Conservation (phyloP, 768 basidiomycete species). For the Cyclocybe cylindracea region DNA sequence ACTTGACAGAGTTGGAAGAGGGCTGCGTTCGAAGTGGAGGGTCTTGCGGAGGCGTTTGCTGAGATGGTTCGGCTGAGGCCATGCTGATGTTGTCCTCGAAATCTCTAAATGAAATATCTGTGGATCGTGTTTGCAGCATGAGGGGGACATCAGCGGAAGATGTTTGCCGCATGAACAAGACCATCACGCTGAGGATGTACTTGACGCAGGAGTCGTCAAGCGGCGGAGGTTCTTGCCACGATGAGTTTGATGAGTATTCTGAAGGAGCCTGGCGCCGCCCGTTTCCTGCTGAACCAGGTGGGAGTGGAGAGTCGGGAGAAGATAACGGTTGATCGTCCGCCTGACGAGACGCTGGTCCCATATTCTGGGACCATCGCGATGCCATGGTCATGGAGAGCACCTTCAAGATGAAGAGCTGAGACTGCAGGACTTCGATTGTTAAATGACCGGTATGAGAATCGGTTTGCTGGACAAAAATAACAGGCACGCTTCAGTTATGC, state of each 20-base stretch:
- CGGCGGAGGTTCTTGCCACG: slow-evolving; percentile 66
- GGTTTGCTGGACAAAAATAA: slow-evolving; percentile 43
- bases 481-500: slow-evolving; percentile 10
- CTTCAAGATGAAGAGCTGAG: slow-evolving; percentile 84
- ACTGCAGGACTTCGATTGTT: slow-evolving; percentile 77
- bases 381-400: slow-evolving; percentile 78
- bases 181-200: slow-evolving; percentile 81
- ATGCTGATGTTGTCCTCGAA: slow-evolving; percentile 51
- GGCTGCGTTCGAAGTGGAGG: slow-evolving; percentile 38
- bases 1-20: slow-evolving; percentile 41
- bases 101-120: slow-evolving; percentile 69
- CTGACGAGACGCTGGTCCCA: slow-evolving; percentile 41
- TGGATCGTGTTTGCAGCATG: slow-evolving; percentile 58
- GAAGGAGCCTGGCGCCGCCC: slow-evolving; percentile 41
- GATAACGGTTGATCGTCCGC: slow-evolving; percentile 35
- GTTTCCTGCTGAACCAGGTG: slow-evolving; percentile 27
- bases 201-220: slow-evolving; percentile 82
- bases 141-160: slow-evolving; percentile 54
- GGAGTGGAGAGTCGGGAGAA: slow-evolving; percentile 38
- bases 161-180: slow-evolving; percentile 78
- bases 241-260: slow-evolving; percentile 40
- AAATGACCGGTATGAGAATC: slow-evolving; percentile 48
- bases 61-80: slow-evolving; percentile 4
- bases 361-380: slow-evolving; percentile 63
- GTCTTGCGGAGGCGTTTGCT: slow-evolving; percentile 1